Evolutionary conservation across 2,329 filamentous ascomycete genomes (phyloP), one percentile per base, ranked within the genome.

Genomic region (Penicillium griseofulvum): DNA sequence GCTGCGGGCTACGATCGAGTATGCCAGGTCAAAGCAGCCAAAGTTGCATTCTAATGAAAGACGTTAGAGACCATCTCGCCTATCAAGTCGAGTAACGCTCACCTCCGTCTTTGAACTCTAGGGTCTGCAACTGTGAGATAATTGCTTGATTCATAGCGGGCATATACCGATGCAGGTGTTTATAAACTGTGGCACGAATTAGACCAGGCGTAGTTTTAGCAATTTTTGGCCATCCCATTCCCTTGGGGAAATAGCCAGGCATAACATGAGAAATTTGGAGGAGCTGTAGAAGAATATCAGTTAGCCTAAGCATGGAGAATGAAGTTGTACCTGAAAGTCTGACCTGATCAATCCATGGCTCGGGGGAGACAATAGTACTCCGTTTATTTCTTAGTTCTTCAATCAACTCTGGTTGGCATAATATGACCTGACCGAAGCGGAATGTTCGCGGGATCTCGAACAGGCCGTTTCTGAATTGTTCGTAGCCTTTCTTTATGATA

Each of bases 181-280:
- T 63, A 26, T 56, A 47, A 9, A 60, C 59, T 3, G 56, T 63
- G n/a, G 51, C 59, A 2, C 62, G 59, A 37, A 65, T 64, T 22
- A 65, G 10, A 11, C 62, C 62, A 1, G 62, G 59, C 11, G 61
- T 65, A 8, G 59, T 64, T 38, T 64, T 65, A 14, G 61, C 62
- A 37, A 65, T 61, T n/a, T 58, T 55, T n/a, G 62, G 62, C 62
- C 62, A 65, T 19, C 61, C 61, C 24, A 49, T 53, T 1, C 29
- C 61, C 10, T 48, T 48, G 5, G 55, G 62, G 16, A 65, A 65
- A 36, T 63, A 65, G 0, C 62, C 61, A 26, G 62, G 57, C 62
- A 65, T 68, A 58, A 81, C 80, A 4, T 65, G 52, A 1, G 82
- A 77, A 31, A 64, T 59, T 17, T 66, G 61, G 3, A 62, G 54